Conservation (phyloP, 306 rosid genomes). For the Lablab purpureus region DNA sequence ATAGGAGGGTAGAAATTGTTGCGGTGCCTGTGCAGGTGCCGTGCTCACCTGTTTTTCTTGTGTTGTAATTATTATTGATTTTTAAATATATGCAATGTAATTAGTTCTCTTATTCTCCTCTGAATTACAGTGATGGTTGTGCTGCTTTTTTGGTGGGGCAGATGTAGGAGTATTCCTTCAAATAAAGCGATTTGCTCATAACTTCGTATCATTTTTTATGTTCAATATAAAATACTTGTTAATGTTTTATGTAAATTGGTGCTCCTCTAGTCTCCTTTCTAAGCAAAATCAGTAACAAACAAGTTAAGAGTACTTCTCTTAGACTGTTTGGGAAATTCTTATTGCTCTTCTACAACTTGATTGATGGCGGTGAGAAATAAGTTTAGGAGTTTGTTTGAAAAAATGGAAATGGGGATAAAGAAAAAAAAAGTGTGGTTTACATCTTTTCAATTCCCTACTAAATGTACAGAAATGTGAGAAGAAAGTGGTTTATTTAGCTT, state of each 20-base stretch:
- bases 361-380: too few relatives aligned
- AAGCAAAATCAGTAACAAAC: not conserved
- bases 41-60: constrained; percentile 6
- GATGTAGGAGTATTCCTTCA: constrained; percentile 1
- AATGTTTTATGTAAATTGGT: not conserved
- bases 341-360: too few relatives aligned
- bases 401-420: too few relatives aligned
- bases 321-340: too few relatives aligned
- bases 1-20: constrained; percentile 37
- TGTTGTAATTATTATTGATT: constrained; percentile 25
- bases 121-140: not conserved
- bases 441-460: too few relatives aligned
- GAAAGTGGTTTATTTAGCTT: too few relatives aligned
- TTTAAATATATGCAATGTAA: constrained; percentile 35
- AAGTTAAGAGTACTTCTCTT: not conserved
- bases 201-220: not conserved
- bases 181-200: constrained; percentile 20
- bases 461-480: too few relatives aligned
- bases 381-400: too few relatives aligned
- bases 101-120: constrained; percentile 18
- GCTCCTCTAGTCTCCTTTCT: not conserved
- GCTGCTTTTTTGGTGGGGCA: not conserved
- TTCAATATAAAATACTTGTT: not conserved
- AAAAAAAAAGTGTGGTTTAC: too few relatives aligned
- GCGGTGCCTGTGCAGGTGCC: constrained; percentile 10